Base-by-base conservation (phyloP, 2,329 filamentous ascomycete genomes). In the Aspergillus proliferans region DNA sequence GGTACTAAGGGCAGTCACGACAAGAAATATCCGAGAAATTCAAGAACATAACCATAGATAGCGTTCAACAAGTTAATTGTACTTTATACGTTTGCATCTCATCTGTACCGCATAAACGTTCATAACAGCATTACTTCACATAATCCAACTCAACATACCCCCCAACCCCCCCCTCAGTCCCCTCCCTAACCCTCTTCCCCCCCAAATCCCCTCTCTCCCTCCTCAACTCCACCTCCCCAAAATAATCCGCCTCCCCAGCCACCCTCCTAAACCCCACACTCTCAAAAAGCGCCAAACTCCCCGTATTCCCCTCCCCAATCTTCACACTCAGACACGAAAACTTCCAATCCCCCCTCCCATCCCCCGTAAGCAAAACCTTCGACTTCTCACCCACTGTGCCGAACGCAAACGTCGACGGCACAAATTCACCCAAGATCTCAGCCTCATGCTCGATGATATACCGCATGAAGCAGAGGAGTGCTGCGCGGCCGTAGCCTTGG, bases 381-480 rank as follows among this genome's bases (percentile, higher is more conserved):
- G 42, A 46, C 48, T 46, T 56, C 48, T 21, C 28, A 45, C 45
- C 55, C 18, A 36, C 42, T 39, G 21, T 48, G 51, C 48, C 56
- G 40, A 51, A 54, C 12, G 15, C 40, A 41, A 55, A 40, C 19
- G 38, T 40, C 8, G 38, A 40, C 15, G 38, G 38, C 18, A 40
- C 52, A 48, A 83, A 85, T 66, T 86, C 83, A 0, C 55, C 57
- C 47, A 88, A 51, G 6, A 95, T 81, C 0, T 57, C 67, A 0
- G 59, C 57, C 21, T 80, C 64, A 47, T 86, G 74, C 1, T 63
- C 63, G 4, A 74, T 56, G 5, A 95, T 74, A 61, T 90, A 97
- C 42, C 74, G 68, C 45, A 96, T 61, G 48, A 97, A 86, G 0
- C 81, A 71, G 2, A 82, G 63, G 1, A 95, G 74, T 0, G 86